Base-by-base conservation (phyloP, 345 rosid species). In the Populus ilicifolia region DNA sequence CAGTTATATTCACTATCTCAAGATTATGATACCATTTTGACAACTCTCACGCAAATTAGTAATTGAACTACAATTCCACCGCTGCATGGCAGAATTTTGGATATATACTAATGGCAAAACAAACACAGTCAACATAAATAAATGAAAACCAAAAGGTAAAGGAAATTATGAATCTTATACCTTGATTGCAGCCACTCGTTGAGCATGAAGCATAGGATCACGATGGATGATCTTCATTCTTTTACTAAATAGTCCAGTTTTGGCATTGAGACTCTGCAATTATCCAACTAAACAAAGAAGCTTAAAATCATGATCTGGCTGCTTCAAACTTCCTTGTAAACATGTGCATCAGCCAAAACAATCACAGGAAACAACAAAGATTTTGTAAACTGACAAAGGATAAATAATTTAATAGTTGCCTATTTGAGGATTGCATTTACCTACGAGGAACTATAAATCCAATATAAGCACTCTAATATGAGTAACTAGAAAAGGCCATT, bases 141-240 rank as follows among this genome's bases (percentile, higher is more conserved):
- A 46, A 46, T 44, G 70, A 33, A 67, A 29, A 67, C 29, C 52
- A 39, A 11, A 70, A 10, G 36, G 39, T 66, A 20, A 69, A 48
- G 43, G 50, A 56, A 38, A 39, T 71, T 23, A 36, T 20, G 9
- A 5, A 44, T 39, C 11, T 64, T 82, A 72, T 46, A 94, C 99
- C 99, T 91, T 93, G 67, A 95, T 95, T 17, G 98, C 92, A 88
- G 98, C 97, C 78, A 90, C 92, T 79, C 98, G 85, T 77, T 93
- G 94, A 13, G 98, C 99, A 75, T 82, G 95, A 81, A 93, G 98
- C 41, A 64, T 87, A 2, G 97, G 97, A 85, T 95, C 89, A 44
- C 91, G 80, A 79, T 95, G 99, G 78, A 93, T 90, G 62, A 94
- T 86, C 89, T 90, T 91, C 98, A 95, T 95, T 76, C 96, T 87